Evolutionary conservation across 2,329 filamentous ascomycete species (phyloP).

Genomic region (Aspergillus ustus): DNA sequence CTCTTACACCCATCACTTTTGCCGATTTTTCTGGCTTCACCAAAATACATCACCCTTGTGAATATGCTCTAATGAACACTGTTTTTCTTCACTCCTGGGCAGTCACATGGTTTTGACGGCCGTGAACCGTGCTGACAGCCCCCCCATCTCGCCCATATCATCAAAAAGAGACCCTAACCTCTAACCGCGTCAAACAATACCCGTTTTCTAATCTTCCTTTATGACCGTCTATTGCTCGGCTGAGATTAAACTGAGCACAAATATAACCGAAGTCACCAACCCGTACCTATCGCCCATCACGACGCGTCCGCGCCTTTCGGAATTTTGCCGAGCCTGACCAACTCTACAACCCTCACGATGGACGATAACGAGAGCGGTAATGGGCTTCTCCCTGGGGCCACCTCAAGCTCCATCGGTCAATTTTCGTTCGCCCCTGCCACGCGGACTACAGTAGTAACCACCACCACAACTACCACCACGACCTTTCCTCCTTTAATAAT

Average conservation of each 20-base stretch:
- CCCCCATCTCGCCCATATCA: constrained; percentile 23
- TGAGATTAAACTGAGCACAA: constrained; percentile 12
- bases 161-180: constrained; percentile 10
- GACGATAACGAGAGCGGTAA: constrained; percentile 30
- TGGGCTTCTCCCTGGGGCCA: constrained; percentile 28
- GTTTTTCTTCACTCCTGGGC: constrained; percentile 22
- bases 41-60: constrained; percentile 11
- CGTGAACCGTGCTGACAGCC: constrained; percentile 29
- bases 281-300: constrained; percentile 1
- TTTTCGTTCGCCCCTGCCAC: constrained; percentile 67
- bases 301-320: constrained; percentile 23
- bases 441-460: constrained; percentile 75
- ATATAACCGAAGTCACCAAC: neutral
- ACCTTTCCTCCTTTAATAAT: constrained; percentile 82
- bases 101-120: constrained; percentile 30
- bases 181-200: constrained; percentile 14
- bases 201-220: constrained; percentile 19
- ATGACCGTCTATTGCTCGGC: constrained; percentile 21
- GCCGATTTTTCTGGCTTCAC: constrained; percentile 9
- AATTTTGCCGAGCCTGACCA: neutral
- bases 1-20: neutral
- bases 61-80: constrained; percentile 27
- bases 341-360: constrained; percentile 30
- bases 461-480: constrained; percentile 86
- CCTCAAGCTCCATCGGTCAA: constrained; percentile 57